A percentile compares a stretch with the other conserved stretches of the same genome.
These are phyloP conservation scores for Dactylorhiza incarnata DNA, from an alignment of 106 monocot species.

Conservation along the genomic window DNA sequence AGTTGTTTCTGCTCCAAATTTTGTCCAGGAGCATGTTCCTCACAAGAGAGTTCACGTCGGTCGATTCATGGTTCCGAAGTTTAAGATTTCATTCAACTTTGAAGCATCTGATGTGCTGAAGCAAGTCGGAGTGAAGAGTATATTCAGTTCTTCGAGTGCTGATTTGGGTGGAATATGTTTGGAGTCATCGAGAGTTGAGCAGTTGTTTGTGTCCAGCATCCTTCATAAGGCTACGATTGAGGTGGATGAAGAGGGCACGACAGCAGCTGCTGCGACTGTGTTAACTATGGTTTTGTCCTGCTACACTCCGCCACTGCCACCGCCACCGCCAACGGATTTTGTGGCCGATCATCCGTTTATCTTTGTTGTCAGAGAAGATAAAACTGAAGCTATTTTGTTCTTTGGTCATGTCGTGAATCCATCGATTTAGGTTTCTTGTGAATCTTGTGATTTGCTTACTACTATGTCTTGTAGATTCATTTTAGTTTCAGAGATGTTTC, in stretches of 20 bases:
- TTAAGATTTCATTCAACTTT: slow-evolving; percentile 22
- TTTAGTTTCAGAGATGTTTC: too few relatives aligned
- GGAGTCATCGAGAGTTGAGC: neutral
- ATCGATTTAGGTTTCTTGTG: neutral
- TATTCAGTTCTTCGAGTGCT: slow-evolving; percentile 2
- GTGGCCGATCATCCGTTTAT: slow-evolving; percentile 40
- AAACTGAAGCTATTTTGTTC: slow-evolving; percentile 11
- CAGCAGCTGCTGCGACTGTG: slow-evolving; percentile 21
- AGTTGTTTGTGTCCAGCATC: slow-evolving; percentile 14
- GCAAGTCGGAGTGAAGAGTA: slow-evolving; percentile 3
- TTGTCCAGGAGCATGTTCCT: slow-evolving; percentile 15
- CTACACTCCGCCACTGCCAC: neutral
- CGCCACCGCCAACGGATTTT: too few relatives aligned
- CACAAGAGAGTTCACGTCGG: neutral
- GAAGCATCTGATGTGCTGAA: slow-evolving; percentile 8
- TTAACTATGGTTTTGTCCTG: neutral
- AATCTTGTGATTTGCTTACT: too few relatives aligned
- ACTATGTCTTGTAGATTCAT: too few relatives aligned
- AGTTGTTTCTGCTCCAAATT: slow-evolving; percentile 2
- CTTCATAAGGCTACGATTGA: slow-evolving; percentile 20
- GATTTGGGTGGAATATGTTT: slow-evolving; percentile 19
- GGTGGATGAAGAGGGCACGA: slow-evolving; percentile 25
- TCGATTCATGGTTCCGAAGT: slow-evolving; percentile 29
- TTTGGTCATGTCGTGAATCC: slow-evolving; percentile 16
- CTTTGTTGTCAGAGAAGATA: slow-evolving; percentile 27